Conservation (phyloP, 768 basidiomycete species). For the Lactarius trivialis region DNA sequence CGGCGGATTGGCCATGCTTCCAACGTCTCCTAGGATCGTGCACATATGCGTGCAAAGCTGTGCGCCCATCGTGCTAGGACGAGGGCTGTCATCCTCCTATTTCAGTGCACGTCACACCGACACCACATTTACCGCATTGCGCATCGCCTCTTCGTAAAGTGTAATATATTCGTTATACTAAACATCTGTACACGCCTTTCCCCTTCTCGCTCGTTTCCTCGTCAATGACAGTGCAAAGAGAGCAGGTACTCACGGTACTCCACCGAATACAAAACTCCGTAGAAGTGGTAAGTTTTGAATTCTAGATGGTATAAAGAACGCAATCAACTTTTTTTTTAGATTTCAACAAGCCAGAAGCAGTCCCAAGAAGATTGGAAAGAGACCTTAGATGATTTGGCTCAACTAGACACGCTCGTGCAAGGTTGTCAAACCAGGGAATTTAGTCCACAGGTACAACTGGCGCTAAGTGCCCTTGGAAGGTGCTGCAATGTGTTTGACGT, state of each 20-base stretch:
- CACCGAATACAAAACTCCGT: conserved; percentile 4
- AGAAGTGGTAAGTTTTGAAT: conserved; percentile 6
- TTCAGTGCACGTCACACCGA: neutral
- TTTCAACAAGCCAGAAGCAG: conserved; percentile 11
- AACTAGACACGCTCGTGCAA: conserved; percentile 4
- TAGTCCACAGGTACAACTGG: conserved; percentile 2
- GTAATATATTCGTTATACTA: conserved; percentile 8
- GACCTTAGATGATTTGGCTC: neutral
- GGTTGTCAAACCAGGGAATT: neutral
- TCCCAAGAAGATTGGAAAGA: conserved; percentile 1
- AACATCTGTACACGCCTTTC: neutral
- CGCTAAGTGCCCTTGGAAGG: conserved; percentile 1
- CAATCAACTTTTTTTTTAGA: neutral
- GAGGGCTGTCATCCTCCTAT: conserved; percentile 3
- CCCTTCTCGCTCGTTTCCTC: neutral
- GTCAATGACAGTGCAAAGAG: conserved; percentile 14
- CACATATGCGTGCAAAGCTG: neutral
- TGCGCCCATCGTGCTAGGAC: neutral
- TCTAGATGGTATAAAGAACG: neutral
- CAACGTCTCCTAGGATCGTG: neutral
- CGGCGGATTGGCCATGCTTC: neutral
- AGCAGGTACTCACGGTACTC: conserved; percentile 14
- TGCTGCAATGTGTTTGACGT: neutral
- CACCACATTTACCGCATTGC: conserved; percentile 8
- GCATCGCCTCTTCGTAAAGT: conserved; percentile 3